Conservation (phyloP, 805 yeast genomes). For the Metschnikowia baotianmanensis region DNA sequence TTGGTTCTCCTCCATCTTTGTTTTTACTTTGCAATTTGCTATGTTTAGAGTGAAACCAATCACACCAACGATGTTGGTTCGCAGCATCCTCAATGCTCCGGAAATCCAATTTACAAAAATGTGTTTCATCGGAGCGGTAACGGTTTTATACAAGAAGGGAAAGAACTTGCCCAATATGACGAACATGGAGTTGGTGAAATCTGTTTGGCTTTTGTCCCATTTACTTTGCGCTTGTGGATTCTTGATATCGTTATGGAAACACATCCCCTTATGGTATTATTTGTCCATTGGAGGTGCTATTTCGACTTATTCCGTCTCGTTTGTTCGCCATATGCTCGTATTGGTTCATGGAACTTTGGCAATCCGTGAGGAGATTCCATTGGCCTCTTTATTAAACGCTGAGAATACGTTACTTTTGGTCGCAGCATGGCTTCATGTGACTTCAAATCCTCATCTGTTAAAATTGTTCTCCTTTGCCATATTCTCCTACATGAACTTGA, state of each 20-base stretch:
- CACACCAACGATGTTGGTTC: constrained; percentile 14
- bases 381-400: constrained; percentile 24
- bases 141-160: background rate
- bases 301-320: constrained; percentile 15
- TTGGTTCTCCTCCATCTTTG: background rate
- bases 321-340: constrained; percentile 11
- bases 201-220: constrained; percentile 15
- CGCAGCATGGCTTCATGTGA: constrained; percentile 21
- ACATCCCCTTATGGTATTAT: constrained; percentile 9
- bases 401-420: constrained; percentile 30
- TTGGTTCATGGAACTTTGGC: constrained; percentile 6
- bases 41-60: constrained; percentile 17
- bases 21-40: constrained; percentile 1
- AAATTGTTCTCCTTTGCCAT: constrained; percentile 28
- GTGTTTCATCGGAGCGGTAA: constrained; percentile 1
- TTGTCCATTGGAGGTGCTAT: constrained; percentile 15
- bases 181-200: constrained; percentile 10
- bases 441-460: constrained; percentile 18
- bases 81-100: constrained; percentile 12
- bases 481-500: constrained; percentile 30
- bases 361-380: constrained; percentile 16
- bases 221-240: constrained; percentile 15
- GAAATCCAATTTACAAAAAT: constrained; percentile 8
- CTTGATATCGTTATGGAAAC: constrained; percentile 5
- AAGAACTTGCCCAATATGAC: constrained; percentile 9